phyloP scores from a whole-genome alignment of 306 rosid species.

The Gillenia trifoliata region DNA sequence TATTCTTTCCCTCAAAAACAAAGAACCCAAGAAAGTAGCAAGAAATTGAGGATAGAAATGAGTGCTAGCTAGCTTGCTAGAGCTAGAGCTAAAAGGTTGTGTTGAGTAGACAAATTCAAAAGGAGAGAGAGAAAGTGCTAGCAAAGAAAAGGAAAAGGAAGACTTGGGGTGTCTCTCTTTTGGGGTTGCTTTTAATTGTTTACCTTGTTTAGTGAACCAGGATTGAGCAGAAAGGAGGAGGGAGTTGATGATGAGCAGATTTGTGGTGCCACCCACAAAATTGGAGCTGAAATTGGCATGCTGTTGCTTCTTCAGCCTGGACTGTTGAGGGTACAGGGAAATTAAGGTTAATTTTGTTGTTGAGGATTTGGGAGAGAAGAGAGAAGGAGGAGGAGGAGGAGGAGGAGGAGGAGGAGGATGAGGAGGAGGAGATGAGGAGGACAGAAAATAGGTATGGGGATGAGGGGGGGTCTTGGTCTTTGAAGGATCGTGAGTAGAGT shows the following conservation, averaged over 20 bases:
- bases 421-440: neutral
- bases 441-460: neutral
- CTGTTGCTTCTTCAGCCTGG: neutral
- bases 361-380: slow-evolving; percentile 23
- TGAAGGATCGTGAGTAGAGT: slow-evolving; percentile 3
- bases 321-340: neutral
- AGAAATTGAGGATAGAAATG: neutral
- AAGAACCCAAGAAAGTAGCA: neutral
- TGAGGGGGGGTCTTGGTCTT: neutral
- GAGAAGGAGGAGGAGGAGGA: neutral
- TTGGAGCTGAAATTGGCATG: slow-evolving; percentile 15
- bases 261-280: slow-evolving; percentile 19
- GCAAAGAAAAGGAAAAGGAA: slow-evolving; percentile 1
- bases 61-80: neutral
- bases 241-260: neutral
- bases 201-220: neutral
- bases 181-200: neutral
- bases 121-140: neutral
- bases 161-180: neutral
- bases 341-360: slow-evolving; percentile 5
- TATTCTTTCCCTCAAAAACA: slow-evolving; percentile 6
- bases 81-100: neutral
- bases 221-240: slow-evolving; percentile 6
- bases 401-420: neutral
- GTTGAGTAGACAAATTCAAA: neutral